Evolutionary conservation across 2,329 filamentous ascomycete species (phyloP).

Genomic region (Malbranchea zuffiana): DNA sequence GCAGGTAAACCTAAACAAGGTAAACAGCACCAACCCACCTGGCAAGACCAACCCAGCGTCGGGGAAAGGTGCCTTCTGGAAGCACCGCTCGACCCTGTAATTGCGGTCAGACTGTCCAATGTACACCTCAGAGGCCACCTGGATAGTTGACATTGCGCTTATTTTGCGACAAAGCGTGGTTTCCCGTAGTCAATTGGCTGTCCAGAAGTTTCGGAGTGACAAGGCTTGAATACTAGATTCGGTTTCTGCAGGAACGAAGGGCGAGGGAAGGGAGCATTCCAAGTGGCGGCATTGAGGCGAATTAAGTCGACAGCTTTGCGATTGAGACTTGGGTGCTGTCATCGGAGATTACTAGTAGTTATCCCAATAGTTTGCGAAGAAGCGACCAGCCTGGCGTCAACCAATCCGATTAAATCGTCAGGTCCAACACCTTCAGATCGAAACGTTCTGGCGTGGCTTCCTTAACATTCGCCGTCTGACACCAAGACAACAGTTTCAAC

Average conservation of each 20-base stretch:
- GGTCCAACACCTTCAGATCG: too few relatives aligned
- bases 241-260: slow-evolving; percentile 9
- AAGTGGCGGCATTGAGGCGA: slow-evolving; percentile 11
- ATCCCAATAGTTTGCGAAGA: too few relatives aligned
- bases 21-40: slow-evolving; percentile 6
- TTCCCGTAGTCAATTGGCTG: slow-evolving; percentile 8
- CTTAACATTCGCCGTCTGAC: too few relatives aligned
- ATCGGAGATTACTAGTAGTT: too few relatives aligned
- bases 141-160: slow-evolving; percentile 13
- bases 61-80: slow-evolving; percentile 13
- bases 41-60: slow-evolving; percentile 6
- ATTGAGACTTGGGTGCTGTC: too few relatives aligned
- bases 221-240: slow-evolving; percentile 10
- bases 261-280: slow-evolving; percentile 6
- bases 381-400: too few relatives aligned
- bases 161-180: slow-evolving; percentile 13
- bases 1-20: slow-evolving; percentile 6
- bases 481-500: too few relatives aligned
- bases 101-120: slow-evolving; percentile 12
- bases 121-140: slow-evolving; percentile 10
- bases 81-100: slow-evolving; percentile 14
- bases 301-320: too few relatives aligned
- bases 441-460: too few relatives aligned
- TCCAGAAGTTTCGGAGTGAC: slow-evolving; percentile 1
- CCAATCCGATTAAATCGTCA: too few relatives aligned